Conservation (phyloP, 441 rosid genomes). For the Euphorbia schlechtendalii region DNA sequence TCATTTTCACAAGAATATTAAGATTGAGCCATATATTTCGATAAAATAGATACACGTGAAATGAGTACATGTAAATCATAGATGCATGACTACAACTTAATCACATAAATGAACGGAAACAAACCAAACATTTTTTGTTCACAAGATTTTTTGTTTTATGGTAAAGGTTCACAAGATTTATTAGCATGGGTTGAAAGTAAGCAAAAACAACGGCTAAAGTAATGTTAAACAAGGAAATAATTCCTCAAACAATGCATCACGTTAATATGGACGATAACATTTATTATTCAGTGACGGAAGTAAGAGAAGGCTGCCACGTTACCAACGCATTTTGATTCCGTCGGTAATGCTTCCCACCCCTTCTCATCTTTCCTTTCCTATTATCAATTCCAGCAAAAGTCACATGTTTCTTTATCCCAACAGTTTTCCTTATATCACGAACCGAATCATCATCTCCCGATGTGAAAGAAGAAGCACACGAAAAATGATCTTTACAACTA, state of each 20-base stretch:
- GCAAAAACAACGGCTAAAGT: not conserved
- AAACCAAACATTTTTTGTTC: no score
- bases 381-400: conserved; percentile 26
- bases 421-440: conserved; percentile 12
- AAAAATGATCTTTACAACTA: not conserved
- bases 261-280: not conserved
- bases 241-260: not conserved
- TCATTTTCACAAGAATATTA: no score
- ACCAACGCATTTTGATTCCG: not conserved
- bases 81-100: no score
- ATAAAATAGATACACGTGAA: no score
- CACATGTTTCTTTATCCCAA: conserved; percentile 23
- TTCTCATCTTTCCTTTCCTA: conserved; percentile 14
- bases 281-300: conserved; percentile 21
- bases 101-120: not conserved
- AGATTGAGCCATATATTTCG: no score
- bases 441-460: conserved; percentile 14
- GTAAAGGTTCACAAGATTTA: not conserved
- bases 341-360: conserved; percentile 5
- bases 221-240: not conserved
- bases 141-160: no score
- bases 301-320: conserved; percentile 37
- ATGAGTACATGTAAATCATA: no score
- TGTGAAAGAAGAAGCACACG: not conserved
- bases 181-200: not conserved